Percentiles rank a stretch among this genome's conserved stretches.
Evolutionary conservation across 2,329 filamentous ascomycete genomes (phyloP).

Genomic region (Alternaria sp.): DNA sequence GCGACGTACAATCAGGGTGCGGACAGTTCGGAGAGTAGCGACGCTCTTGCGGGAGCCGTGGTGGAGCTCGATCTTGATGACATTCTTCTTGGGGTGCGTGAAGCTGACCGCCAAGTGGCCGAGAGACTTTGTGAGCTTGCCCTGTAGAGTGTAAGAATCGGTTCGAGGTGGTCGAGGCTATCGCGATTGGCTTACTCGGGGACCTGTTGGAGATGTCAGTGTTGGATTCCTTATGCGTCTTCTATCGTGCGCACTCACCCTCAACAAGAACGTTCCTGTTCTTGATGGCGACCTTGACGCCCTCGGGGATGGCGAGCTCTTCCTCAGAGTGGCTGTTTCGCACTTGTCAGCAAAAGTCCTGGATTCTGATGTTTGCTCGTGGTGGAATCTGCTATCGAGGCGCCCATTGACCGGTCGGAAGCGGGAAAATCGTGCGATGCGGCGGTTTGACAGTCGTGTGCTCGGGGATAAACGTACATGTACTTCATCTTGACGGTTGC

Average conservation of each 20-base stretch:
- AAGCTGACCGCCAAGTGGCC: conserved; percentile 97
- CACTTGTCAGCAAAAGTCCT: conserved; percentile 43
- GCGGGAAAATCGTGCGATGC: conserved; percentile 20
- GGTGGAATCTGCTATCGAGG: conserved; percentile 20
- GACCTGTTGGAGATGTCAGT: conserved; percentile 37
- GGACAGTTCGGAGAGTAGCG: conserved; percentile 96
- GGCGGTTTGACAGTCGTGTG: conserved; percentile 21
- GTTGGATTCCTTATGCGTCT: conserved; percentile 12
- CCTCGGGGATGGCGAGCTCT: conserved; percentile 93
- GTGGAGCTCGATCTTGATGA: conserved; percentile 98
- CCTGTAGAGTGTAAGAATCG: conserved; percentile 56
- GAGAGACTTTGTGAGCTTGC: conserved; percentile 97
- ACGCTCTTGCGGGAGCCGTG: conserved; percentile 98
- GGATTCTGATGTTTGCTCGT: conserved; percentile 24
- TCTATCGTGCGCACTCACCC: conserved; percentile 71
- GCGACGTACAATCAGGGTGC: conserved; percentile 77
- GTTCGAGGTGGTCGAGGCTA: conserved; percentile 10
- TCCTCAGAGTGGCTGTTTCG: conserved; percentile 81
- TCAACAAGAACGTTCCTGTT: conserved; percentile 96
- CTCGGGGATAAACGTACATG: conserved; percentile 64
- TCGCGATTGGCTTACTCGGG: conserved; percentile 40
- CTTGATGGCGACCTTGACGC: conserved; percentile 98
- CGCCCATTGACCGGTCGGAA: conserved; percentile 23
- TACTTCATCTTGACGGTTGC: conserved; percentile 88
- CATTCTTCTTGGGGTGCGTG: conserved; percentile 82